phyloP scores from a whole-genome alignment of 495 filamentous ascomycete genomes.

The Hypoxylon lenormandii region DNA sequence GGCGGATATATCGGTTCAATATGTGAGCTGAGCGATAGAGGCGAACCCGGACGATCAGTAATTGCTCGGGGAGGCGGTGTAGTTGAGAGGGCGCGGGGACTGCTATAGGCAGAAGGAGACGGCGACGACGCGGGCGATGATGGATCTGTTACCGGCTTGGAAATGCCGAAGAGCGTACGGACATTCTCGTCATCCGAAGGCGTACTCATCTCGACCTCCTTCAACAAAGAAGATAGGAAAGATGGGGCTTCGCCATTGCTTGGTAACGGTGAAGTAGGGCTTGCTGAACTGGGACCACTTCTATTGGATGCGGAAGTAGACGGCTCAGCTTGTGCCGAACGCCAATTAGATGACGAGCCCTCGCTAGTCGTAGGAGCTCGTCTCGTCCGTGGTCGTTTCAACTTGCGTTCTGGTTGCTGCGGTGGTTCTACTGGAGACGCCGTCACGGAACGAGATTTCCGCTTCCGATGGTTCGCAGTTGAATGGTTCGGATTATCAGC shows the following conservation, averaged over 20 bases:
- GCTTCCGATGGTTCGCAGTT: slow-evolving; percentile 67
- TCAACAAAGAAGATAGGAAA: slow-evolving; percentile 84
- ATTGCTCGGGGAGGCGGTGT: slow-evolving; percentile 76
- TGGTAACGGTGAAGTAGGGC: slow-evolving; percentile 36
- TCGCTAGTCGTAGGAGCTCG: slow-evolving; percentile 54
- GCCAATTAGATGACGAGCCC: slow-evolving; percentile 60
- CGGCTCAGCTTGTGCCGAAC: slow-evolving; percentile 56
- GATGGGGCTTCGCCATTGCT: slow-evolving; percentile 62
- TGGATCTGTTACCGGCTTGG: slow-evolving; percentile 62
- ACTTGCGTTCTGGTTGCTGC: slow-evolving; percentile 75
- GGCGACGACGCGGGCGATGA: slow-evolving; percentile 83
- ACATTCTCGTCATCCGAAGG: slow-evolving; percentile 65
- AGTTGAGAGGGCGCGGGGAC: slow-evolving; percentile 74
- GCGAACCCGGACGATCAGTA: slow-evolving; percentile 73
- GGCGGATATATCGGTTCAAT: slow-evolving; percentile 72
- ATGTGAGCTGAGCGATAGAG: slow-evolving; percentile 73
- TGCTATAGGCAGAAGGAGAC: slow-evolving; percentile 72
- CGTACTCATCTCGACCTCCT: slow-evolving; percentile 83
- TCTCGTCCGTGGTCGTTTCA: slow-evolving; percentile 84
- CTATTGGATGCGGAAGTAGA: slow-evolving; percentile 50
- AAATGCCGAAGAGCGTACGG: slow-evolving; percentile 58
- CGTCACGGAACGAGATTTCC: slow-evolving; percentile 78
- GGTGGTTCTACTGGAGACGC: slow-evolving; percentile 75
- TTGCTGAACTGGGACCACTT: slow-evolving; percentile 41
- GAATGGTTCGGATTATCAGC: slow-evolving; percentile 61